phyloP scores from a whole-genome alignment of 139 green algal genomes.

The Picochlorum costavermella region DNA sequence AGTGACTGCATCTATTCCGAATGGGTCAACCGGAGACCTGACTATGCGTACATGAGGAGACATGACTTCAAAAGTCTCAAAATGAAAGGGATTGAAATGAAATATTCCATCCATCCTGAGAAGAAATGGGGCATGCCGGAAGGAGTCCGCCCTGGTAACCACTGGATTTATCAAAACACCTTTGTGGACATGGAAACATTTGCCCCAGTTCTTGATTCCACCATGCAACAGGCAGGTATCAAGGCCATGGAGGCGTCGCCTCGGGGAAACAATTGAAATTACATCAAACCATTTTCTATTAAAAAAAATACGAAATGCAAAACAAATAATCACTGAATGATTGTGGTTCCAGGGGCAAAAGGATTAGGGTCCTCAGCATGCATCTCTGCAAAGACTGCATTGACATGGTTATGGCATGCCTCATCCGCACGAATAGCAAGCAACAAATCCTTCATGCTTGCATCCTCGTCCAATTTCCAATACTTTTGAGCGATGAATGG shows the following conservation, averaged over 20 bases:
- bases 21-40: slow-evolving; percentile 23
- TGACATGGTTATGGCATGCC: slow-evolving; percentile 76
- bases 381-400: slow-evolving; percentile 68
- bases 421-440: slow-evolving; percentile 83
- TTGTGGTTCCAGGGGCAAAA: slow-evolving; percentile 28
- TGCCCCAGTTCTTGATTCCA: slow-evolving; percentile 15
- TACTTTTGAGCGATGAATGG: slow-evolving; percentile 48
- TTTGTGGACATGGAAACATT: slow-evolving; percentile 32
- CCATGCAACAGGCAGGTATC: slow-evolving; percentile 2
- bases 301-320: neutral
- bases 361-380: slow-evolving; percentile 47
- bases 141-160: slow-evolving; percentile 23
- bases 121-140: slow-evolving; percentile 11
- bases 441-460: slow-evolving; percentile 73
- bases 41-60: slow-evolving; percentile 27
- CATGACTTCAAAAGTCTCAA: slow-evolving; percentile 19
- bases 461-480: slow-evolving; percentile 43
- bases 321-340: neutral
- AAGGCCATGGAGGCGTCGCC: too few species aligned
- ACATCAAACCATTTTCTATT: neutral
- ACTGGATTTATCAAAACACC: slow-evolving; percentile 34
- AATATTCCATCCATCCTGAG: slow-evolving; percentile 17
- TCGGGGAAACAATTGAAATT: neutral
- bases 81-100: slow-evolving; percentile 5
- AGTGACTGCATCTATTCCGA: slow-evolving; percentile 21